These are phyloP conservation scores for Daedalea quercina DNA, from an alignment of 768 basidiomycete species.

Conservation along the genomic window DNA sequence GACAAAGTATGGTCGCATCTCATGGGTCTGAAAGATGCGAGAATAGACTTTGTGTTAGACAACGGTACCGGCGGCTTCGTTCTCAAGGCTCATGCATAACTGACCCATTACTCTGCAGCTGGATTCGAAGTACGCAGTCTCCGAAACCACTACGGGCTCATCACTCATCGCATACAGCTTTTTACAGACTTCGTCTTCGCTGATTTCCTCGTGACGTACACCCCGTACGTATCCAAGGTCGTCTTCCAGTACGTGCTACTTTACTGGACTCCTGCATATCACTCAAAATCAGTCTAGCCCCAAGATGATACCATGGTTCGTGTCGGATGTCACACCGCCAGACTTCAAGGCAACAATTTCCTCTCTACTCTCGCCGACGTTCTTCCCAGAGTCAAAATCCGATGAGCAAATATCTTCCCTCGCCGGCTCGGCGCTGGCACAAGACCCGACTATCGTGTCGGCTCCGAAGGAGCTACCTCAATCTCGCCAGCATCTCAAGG, in stretches of 20 bases:
- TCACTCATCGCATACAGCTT: conserved; percentile 39
- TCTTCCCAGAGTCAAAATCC: conserved; percentile 36
- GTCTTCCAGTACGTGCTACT: conserved; percentile 74
- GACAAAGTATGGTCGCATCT: conserved; percentile 68
- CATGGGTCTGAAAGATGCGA: conserved; percentile 33
- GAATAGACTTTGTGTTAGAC: conserved; percentile 86
- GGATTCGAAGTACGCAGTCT: conserved; percentile 71
- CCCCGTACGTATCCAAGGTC: conserved; percentile 73
- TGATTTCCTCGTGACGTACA: conserved; percentile 87
- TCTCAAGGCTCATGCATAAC: not conserved
- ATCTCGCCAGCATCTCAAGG: conserved; percentile 38
- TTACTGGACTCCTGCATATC: not conserved
- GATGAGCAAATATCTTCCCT: not conserved
- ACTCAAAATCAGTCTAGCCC: conserved; percentile 43
- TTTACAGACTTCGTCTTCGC: conserved; percentile 93
- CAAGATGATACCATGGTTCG: conserved; percentile 96
- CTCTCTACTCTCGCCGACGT: conserved; percentile 54
- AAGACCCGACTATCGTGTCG: conserved; percentile 7
- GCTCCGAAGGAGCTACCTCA: conserved; percentile 22
- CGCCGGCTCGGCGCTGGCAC: not conserved
- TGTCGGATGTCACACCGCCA: conserved; percentile 85
- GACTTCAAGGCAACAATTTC: conserved; percentile 66
- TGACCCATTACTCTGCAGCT: conserved; percentile 36
- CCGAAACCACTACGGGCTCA: not conserved
- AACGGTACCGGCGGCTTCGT: conserved; percentile 48